phyloP scores from a whole-genome alignment of 352 stramenopile species.

The Phytophthora megakarya region DNA sequence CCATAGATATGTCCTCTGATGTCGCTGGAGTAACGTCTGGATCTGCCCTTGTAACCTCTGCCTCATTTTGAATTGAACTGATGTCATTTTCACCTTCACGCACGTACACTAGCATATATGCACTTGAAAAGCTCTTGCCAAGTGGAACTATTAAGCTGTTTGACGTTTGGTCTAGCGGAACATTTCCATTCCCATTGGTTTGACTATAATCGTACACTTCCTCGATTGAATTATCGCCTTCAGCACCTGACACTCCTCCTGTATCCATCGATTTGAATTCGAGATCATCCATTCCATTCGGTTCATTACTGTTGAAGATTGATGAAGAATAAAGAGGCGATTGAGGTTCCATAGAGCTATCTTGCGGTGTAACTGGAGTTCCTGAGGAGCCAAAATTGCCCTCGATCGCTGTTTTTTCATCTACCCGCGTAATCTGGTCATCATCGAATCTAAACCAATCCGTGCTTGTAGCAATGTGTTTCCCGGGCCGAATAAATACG shows the following conservation, averaged over 20 bases:
- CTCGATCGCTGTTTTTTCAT: conserved; percentile 75
- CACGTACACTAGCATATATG: conserved; percentile 91
- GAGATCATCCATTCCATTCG: conserved; percentile 42
- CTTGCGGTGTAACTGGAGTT: conserved; percentile 17
- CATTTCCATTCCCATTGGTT: conserved; percentile 25
- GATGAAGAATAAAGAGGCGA: conserved; percentile 62
- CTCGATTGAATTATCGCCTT: conserved; percentile 14
- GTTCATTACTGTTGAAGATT: conserved; percentile 36
- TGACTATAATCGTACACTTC: conserved; percentile 55
- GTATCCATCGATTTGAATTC: conserved; percentile 48
- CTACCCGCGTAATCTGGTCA: conserved; percentile 79
- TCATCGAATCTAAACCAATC: conserved; percentile 89
- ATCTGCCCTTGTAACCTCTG: not conserved
- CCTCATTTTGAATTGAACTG: conserved; percentile 46
- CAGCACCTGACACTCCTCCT: conserved; percentile 13
- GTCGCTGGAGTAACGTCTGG: conserved; percentile 4
- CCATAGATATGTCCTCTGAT: conserved; percentile 26
- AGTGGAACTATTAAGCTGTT: conserved; percentile 64
- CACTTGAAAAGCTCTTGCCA: conserved; percentile 74
- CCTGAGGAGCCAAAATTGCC: conserved; percentile 74
- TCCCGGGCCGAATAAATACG: conserved; percentile 86
- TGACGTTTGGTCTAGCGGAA: conserved; percentile 16
- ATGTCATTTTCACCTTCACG: conserved; percentile 80
- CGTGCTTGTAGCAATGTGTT: conserved; percentile 60
- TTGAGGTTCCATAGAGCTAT: conserved; percentile 29